Base-by-base conservation (phyloP, 2,329 filamentous ascomycete species). In the Camillea tinctor region DNA sequence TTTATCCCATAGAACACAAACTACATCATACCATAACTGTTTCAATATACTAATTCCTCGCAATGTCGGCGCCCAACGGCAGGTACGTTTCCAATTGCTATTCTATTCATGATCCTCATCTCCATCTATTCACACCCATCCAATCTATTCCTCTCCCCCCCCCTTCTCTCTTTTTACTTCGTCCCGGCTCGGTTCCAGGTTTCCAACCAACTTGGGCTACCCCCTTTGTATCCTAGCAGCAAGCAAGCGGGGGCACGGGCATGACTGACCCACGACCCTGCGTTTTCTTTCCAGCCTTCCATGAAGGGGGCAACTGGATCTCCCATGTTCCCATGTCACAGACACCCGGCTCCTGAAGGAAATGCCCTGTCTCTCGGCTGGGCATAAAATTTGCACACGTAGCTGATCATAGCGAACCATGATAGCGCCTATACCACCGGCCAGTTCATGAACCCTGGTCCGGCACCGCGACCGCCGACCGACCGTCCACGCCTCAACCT, bases 381-480 rank as follows among this genome's bases (percentile, higher is more conserved):
- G 49, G 21, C 49, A 50, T 13, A 54, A 17, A 52, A 55, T n/a
- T n/a, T 2, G 51, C 20, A 30, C 21, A 19, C 23, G 53, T 54
- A n/a, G 60, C 67, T 68, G 60, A 72, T 60, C 56, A 71, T 71
- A 67, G 62, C 62, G 61, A 66, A 69, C 63, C 55, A 65, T 59
- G 69, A 62, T 70, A 87, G 84, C 72, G 76, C 83, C 69, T 88
- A 87, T 72, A 78, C 83, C 50, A 79, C 80, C 66, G 84, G 82
- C 70, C 85, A 88, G 76, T 98, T 98, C 80, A 96, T 98, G 91
- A 98, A 98, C 77, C 93, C 95, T 64, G 93, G 95, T 66, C 94
- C 95, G 69, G 94, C 95, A 68, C 95, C 95, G 66, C 89, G 91
- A 71, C 94, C 95, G 62, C 95, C 94, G 20, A 88, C 85, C 61